Percentiles rank a stretch among this genome's conserved stretches.
These are phyloP conservation scores for Boeremia lycopersici DNA, from an alignment of 2,329 filamentous ascomycete genomes.

Conservation along the genomic window DNA sequence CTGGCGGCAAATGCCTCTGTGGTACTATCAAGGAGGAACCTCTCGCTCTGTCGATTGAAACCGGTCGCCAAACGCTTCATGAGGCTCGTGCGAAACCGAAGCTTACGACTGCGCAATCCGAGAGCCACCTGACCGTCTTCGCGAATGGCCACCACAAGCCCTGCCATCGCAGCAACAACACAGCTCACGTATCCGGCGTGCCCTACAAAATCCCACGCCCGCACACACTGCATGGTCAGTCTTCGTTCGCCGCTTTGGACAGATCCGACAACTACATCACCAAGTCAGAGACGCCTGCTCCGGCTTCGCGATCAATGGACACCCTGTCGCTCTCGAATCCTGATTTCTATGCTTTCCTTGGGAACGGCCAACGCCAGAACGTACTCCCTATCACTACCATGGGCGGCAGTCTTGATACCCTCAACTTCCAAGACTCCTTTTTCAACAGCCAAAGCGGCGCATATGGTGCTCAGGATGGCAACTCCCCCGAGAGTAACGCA, in stretches of 20 bases:
- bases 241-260: slow-evolving; percentile 35
- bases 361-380: slow-evolving; percentile 38
- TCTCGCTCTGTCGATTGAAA: slow-evolving; percentile 53
- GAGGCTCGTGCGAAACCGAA: slow-evolving; percentile 60
- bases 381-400: slow-evolving; percentile 35
- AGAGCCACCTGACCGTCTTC: slow-evolving; percentile 65
- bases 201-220: slow-evolving; percentile 65
- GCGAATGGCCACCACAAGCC: slow-evolving; percentile 70
- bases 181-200: slow-evolving; percentile 65
- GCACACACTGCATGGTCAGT: slow-evolving; percentile 45
- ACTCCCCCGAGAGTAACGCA: slow-evolving; percentile 41
- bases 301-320: slow-evolving; percentile 41
- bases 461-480: slow-evolving; percentile 35
- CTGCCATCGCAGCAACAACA: slow-evolving; percentile 68
- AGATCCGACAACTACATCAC: slow-evolving; percentile 30
- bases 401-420: slow-evolving; percentile 37
- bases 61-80: slow-evolving; percentile 52
- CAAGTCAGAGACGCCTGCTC: slow-evolving; percentile 26
- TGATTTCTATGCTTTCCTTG: slow-evolving; percentile 45
- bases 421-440: slow-evolving; percentile 35
- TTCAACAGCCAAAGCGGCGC: slow-evolving; percentile 34
- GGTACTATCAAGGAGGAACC: slow-evolving; percentile 63
- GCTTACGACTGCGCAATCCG: slow-evolving; percentile 63
- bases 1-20: slow-evolving; percentile 66
- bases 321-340: slow-evolving; percentile 46